Conservation (phyloP, 129 eudicot genomes). For the Erigeron canadensis region DNA sequence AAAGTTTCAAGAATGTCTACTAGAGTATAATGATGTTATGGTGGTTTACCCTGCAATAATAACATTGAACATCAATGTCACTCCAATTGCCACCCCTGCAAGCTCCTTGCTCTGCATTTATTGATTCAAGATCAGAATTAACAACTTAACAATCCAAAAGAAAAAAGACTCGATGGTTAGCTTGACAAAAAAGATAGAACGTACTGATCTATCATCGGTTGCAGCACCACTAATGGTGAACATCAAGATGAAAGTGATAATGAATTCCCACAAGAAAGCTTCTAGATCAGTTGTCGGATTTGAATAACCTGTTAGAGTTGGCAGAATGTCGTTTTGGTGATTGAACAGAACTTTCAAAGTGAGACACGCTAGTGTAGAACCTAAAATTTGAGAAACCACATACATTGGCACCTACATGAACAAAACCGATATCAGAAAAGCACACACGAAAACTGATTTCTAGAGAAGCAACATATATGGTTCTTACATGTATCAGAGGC, state of each 20-base stretch:
- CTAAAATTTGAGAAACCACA: constrained; percentile 52
- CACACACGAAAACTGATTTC: neutral
- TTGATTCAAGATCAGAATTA: constrained; percentile 14
- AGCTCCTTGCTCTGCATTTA: constrained; percentile 48
- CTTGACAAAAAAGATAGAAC: neutral
- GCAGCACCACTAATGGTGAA: constrained; percentile 62
- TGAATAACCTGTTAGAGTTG: constrained; percentile 49
- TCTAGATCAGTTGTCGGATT: constrained; percentile 48
- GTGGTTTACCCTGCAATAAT: constrained; percentile 49
- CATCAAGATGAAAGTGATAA: constrained; percentile 58
- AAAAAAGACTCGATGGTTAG: neutral
- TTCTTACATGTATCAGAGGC: constrained; percentile 43
- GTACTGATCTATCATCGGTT: constrained; percentile 63
- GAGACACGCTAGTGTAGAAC: constrained; percentile 59
- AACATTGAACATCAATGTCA: constrained; percentile 40
- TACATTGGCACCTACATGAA: constrained; percentile 59
- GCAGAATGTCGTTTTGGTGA: constrained; percentile 46
- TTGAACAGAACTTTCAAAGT: constrained; percentile 49
- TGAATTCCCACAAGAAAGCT: constrained; percentile 66
- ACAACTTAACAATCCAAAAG: neutral
- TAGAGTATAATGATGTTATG: neutral
- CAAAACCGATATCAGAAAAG: constrained; percentile 6
- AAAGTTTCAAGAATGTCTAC: neutral
- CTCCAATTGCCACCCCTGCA: constrained; percentile 64
- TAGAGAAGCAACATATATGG: neutral